Evolutionary conservation across 2,329 filamentous ascomycete genomes (phyloP).

Genomic region (Raffaelea deltoideospora): DNA sequence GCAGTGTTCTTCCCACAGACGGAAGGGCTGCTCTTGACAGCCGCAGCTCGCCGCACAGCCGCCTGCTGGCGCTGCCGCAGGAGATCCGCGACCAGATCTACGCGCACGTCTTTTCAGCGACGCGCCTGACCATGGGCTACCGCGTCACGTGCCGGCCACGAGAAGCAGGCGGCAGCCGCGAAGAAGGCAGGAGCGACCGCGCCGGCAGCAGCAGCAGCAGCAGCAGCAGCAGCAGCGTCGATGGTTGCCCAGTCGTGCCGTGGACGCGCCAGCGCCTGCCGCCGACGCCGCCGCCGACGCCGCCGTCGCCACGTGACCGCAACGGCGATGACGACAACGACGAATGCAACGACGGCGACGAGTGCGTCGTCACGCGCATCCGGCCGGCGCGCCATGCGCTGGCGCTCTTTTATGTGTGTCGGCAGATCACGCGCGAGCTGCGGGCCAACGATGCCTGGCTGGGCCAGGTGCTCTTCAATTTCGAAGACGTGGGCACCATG

Average conservation of each 20-base stretch:
- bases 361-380: conserved; percentile 4
- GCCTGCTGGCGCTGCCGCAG: conserved; percentile 7
- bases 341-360: not conserved
- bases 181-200: not conserved
- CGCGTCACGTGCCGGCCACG: conserved; percentile 5
- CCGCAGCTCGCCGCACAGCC: not conserved
- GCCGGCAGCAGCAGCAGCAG: not conserved
- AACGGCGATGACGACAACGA: too few species aligned
- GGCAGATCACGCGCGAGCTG: conserved; percentile 9
- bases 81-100: conserved; percentile 11
- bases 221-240: not conserved
- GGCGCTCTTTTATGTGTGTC: conserved; percentile 9
- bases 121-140: conserved; percentile 9
- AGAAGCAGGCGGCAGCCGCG: too few species aligned
- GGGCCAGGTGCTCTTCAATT: conserved; percentile 10
- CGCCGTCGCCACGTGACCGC: too few species aligned
- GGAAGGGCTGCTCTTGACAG: not conserved
- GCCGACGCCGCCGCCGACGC: too few species aligned
- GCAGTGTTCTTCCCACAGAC: too few species aligned
- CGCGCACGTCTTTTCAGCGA: conserved; percentile 7
- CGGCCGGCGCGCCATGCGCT: conserved; percentile 8
- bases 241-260: too few species aligned
- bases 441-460: conserved; percentile 9
- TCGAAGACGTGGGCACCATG: conserved; percentile 10
- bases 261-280: too few species aligned